Percentiles rank a stretch among this genome's conserved stretches.
These are phyloP conservation scores for Sphenostylis stenocarpa DNA, from an alignment of 306 rosid genomes.

Conservation along the genomic window DNA sequence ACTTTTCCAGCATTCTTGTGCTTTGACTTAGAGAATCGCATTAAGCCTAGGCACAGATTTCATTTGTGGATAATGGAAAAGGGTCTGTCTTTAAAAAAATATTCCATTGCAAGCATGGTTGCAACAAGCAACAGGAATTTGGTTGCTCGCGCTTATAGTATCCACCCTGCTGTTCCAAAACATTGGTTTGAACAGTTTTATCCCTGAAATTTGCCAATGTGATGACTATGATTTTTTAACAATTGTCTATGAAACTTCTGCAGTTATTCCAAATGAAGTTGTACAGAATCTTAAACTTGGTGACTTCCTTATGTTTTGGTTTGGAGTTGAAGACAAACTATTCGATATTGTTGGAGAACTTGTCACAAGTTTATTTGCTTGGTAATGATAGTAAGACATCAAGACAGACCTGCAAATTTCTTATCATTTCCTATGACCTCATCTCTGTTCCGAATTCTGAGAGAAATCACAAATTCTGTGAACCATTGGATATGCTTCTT, in stretches of 20 bases:
- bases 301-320: not conserved
- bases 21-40: conserved; percentile 68
- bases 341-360: conserved; percentile 12
- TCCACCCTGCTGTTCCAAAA: conserved; percentile 82
- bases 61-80: conserved; percentile 58
- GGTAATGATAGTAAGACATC: conserved; percentile 1
- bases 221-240: not conserved
- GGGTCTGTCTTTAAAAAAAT: conserved; percentile 49
- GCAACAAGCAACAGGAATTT: conserved; percentile 67
- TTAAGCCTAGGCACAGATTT: conserved; percentile 72
- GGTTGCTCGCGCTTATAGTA: conserved; percentile 42
- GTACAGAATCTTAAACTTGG: conserved; percentile 29
- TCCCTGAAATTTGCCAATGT: conserved; percentile 3
- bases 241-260: conserved; percentile 1
- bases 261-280: conserved; percentile 20
- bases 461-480: conserved; percentile 19
- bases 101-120: conserved; percentile 67
- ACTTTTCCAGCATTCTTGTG: conserved; percentile 62
- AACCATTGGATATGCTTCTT: conserved; percentile 9
- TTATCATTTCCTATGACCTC: not conserved
- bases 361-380: conserved; percentile 12
- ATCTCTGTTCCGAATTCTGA: not conserved
- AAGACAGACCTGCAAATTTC: not conserved
- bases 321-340: conserved; percentile 18
- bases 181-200: conserved; percentile 73